A percentile compares a stretch with the other conserved stretches of the same genome.
Conservation (phyloP, 2,329 filamentous ascomycete genomes). For the Monosporascus sp. region DNA sequence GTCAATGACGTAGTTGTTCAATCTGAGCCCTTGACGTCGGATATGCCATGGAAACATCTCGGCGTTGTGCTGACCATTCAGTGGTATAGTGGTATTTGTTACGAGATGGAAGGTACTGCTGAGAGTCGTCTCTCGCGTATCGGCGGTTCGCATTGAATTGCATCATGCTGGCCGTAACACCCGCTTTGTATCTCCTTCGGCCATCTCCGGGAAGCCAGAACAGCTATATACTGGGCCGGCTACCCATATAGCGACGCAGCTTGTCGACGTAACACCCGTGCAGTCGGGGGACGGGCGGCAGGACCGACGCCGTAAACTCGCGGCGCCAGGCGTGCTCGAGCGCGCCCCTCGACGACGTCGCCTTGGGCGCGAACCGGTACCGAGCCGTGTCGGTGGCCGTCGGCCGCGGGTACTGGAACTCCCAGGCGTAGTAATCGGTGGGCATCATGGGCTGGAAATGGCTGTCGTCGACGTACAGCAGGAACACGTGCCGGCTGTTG, state of each 20-base stretch:
- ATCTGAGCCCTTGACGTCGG: too few species aligned
- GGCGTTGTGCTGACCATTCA: too few species aligned
- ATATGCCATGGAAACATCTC: too few species aligned
- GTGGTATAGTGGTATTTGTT: too few species aligned
- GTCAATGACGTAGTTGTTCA: too few species aligned
- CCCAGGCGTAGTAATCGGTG: conserved; percentile 25
- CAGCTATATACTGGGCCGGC: background rate
- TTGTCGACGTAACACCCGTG: conserved; percentile 12
- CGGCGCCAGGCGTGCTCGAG: conserved; percentile 20
- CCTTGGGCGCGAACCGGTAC: conserved; percentile 16
- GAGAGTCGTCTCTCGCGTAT: too few species aligned
- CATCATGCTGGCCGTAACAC: too few species aligned
- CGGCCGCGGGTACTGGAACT: conserved; percentile 29
- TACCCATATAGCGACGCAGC: conserved; percentile 5
- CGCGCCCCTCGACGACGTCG: conserved; percentile 4
- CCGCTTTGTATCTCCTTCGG: too few species aligned
- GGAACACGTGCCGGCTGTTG: conserved; percentile 29
- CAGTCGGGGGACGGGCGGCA: conserved; percentile 13
- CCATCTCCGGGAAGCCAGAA: too few species aligned
- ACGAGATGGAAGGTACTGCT: too few species aligned
- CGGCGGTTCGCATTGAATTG: too few species aligned
- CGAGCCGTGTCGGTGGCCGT: conserved; percentile 17
- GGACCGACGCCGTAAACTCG: conserved; percentile 17
- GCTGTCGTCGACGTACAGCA: conserved; percentile 17
- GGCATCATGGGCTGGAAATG: conserved; percentile 30